These are phyloP conservation scores for Kitagawia praeruptora DNA, from an alignment of 129 eudicot genomes.

Conservation along the genomic window DNA sequence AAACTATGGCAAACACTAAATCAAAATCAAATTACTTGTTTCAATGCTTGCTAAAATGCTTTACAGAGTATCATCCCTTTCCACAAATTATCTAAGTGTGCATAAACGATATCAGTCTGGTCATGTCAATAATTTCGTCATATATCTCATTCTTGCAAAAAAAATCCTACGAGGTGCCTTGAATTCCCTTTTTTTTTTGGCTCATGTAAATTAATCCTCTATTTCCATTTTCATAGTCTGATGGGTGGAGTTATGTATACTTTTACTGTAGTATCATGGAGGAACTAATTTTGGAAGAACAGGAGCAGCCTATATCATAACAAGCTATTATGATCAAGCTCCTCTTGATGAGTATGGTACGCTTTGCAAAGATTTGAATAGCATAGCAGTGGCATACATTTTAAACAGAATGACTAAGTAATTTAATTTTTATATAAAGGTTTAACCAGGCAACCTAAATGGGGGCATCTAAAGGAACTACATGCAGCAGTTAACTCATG, in stretches of 20 bases:
- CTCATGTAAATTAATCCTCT: too few relatives aligned
- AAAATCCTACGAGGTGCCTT: not conserved
- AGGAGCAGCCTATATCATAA: constrained; percentile 41
- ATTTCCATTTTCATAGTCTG: not conserved
- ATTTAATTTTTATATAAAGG: constrained; percentile 21
- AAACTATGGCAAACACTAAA: not conserved
- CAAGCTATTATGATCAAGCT: constrained; percentile 82
- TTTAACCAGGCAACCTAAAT: constrained; percentile 71
- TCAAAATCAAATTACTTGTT: not conserved
- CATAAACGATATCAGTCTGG: not conserved
- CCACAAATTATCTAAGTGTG: not conserved
- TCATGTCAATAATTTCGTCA: not conserved
- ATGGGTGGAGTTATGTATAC: not conserved
- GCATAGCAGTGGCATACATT: not conserved
- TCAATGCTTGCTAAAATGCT: not conserved
- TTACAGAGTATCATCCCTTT: not conserved
- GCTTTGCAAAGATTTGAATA: constrained; percentile 1
- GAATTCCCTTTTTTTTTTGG: not conserved
- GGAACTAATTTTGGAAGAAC: constrained; percentile 89
- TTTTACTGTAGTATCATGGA: constrained; percentile 67
- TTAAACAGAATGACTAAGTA: not conserved
- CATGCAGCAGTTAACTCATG: constrained; percentile 59
- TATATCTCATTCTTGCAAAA: not conserved
- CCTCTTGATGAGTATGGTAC: constrained; percentile 87
- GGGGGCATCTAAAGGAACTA: constrained; percentile 65